Evolutionary conservation across 2,329 filamentous ascomycete genomes (phyloP), one percentile per base, ranked within the genome.

Genomic region (Penicillium sp.): DNA sequence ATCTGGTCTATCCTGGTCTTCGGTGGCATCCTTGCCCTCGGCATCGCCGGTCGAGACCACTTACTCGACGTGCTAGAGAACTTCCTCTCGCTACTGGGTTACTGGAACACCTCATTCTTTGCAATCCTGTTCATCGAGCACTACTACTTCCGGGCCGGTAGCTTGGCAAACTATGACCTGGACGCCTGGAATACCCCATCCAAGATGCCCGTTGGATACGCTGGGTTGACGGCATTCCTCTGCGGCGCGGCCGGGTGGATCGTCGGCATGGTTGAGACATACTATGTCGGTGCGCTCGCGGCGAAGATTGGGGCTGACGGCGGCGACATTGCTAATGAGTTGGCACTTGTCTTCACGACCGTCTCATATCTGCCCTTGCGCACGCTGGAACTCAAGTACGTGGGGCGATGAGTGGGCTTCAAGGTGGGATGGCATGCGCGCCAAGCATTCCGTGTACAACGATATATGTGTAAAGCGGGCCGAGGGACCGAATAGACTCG

Each of bases 211-310:
- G 49, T 79, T 12, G 82, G 81, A 7, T 68, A 78, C 39, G 82
- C 72, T 2, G 82, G 77, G 1, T 67, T 77, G 0, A 59, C 73
- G 2, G 79, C 82, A 0, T 84, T 84, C 62, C 68, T 77, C 0
- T 69, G 77, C 1, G 81, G 81, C 3, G 71, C 80, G 4, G 78
- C 74, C 7, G 81, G 79, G 22, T 85, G 83, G 75, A 76, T 85
- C 22, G 75, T 87, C 68, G 85, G 84, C 2, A 87, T 88, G 84
- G 79, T 78, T 45, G 81, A 86, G 73, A 85, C 82, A 0, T 86
- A 82, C 80, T 85, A 82, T 66, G 73, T 82, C 25, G 83, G 82
- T 0, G 74, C 74, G 2, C 63, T 84, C 47, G 81, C 77, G 1
- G 70, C 66, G 39, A 69, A 74, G 62, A 82, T 84, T 57, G 80